These are phyloP conservation scores for Multifurca ochricompacta DNA, from an alignment of 768 basidiomycete genomes.

Conservation along the genomic window DNA sequence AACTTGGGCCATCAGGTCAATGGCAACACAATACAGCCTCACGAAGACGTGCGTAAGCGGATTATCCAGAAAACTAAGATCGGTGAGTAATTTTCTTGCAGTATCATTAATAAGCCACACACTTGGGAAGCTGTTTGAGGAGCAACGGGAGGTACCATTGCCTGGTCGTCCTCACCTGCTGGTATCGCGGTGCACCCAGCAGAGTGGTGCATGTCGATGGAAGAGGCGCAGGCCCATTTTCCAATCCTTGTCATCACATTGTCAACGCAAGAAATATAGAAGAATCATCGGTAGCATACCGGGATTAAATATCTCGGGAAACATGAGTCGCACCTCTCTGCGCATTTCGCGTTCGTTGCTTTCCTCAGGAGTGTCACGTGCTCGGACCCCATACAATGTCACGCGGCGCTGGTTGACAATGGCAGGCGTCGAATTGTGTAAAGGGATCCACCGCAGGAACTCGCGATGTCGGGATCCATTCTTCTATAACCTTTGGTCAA, in stretches of 20 bases:
- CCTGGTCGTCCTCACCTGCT: constrained; percentile 62
- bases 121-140: constrained; percentile 47
- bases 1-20: constrained; percentile 52
- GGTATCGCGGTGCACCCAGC: constrained; percentile 55
- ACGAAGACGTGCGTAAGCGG: constrained; percentile 29
- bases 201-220: constrained; percentile 39
- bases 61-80: constrained; percentile 8
- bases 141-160: constrained; percentile 73
- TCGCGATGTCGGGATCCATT: constrained; percentile 55
- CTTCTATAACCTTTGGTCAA: constrained; percentile 28
- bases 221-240: constrained; percentile 8
- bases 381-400: constrained; percentile 59
- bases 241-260: background rate
- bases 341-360: constrained; percentile 61
- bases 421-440: constrained; percentile 51
- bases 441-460: constrained; percentile 65
- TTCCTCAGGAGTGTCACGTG: constrained; percentile 66
- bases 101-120: background rate
- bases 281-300: background rate
- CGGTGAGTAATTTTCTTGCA: background rate
- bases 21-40: constrained; percentile 47
- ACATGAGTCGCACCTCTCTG: constrained; percentile 51
- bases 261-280: background rate
- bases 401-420: constrained; percentile 62
- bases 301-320: constrained; percentile 54